Evolutionary conservation across 768 basidiomycete species (phyloP), one percentile per base, ranked within the genome.

Genomic region (Amanita exitialis): DNA sequence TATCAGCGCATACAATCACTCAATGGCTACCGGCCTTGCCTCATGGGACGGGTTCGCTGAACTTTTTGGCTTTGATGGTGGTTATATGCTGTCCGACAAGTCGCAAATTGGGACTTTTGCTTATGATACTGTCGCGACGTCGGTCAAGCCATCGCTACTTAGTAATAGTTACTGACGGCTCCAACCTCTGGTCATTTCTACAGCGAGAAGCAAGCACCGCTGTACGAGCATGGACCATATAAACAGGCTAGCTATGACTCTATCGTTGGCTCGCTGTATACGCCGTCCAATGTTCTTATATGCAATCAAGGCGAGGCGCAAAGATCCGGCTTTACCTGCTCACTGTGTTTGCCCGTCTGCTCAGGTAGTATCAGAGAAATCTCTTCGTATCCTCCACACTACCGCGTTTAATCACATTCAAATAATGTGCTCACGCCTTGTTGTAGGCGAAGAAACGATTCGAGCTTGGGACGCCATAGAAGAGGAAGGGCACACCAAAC

Each of bases 301-400:
- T 30, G 43, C 27, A 44, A 44, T 6, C 43, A 44, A 44, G 43
- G 43, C 23, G 9, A 44, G 16, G 10, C 43, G 5, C 10, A 15
- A 8, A 30, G 6, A 44, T 44, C 27, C 23, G 18, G 25, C 10
- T 36, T 23, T 23, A 23, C 45, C 12, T 47, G 43, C n/a, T 10
- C 43, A 9, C 16, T 20, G 27, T 44, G 43, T 28, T 28, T 44
- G n/a, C 28, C 43, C n/a, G n/a, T 15, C 30, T 30, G 10, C 15
- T 35, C 47, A 48, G 47, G 47, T 48, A 48, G 47, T 48, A 34
- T 48, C 23, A 27, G n/a, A 35, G 23, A 48, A 16, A 38, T 48
- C 35, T 6, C 36, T 13, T 27, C 34, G 12, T 12, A 30, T 6
- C 44, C 23, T 44, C 42, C 20, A 20, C 23, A 35, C 43, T 28